phyloP scores from a whole-genome alignment of 345 rosid species.

The Corymbia maculata region DNA sequence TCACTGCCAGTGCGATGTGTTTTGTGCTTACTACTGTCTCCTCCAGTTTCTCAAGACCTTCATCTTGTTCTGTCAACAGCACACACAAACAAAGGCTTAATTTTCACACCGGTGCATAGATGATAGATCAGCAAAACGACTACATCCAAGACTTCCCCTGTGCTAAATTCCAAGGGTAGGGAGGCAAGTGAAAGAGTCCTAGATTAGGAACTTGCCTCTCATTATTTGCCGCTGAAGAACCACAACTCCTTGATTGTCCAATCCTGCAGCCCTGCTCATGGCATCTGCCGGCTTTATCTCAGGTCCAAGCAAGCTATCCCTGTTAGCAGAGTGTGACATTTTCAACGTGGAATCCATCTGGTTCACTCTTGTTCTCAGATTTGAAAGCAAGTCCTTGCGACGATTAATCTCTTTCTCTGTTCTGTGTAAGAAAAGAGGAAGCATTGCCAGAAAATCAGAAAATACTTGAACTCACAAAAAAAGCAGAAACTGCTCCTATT shows the following conservation, averaged over 20 bases:
- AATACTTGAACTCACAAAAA: not conserved
- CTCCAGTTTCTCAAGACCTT: slow-evolving; percentile 90
- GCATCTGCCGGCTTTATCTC: slow-evolving; percentile 59
- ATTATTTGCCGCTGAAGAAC: slow-evolving; percentile 85
- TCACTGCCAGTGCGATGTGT: slow-evolving; percentile 84
- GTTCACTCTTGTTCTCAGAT: slow-evolving; percentile 60
- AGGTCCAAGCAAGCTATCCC: slow-evolving; percentile 80
- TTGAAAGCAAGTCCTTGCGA: slow-evolving; percentile 78
- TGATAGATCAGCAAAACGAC: not conserved
- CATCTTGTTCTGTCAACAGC: slow-evolving; percentile 82
- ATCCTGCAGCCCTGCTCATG: slow-evolving; percentile 44
- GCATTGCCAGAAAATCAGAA: not conserved
- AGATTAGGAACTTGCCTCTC: slow-evolving; percentile 48
- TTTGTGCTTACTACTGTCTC: slow-evolving; percentile 80
- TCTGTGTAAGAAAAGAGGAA: slow-evolving; percentile 24
- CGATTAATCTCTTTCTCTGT: slow-evolving; percentile 95
- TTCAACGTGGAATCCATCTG: slow-evolving; percentile 81
- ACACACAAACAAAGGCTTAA: not conserved
- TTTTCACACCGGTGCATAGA: not conserved
- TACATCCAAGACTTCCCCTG: not conserved
- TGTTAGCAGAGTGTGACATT: slow-evolving; percentile 74
- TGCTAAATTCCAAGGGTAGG: not conserved
- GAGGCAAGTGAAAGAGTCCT: not conserved
- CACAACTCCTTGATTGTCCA: slow-evolving; percentile 85
- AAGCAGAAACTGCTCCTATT: not conserved